phyloP scores from a whole-genome alignment of 2,329 filamentous ascomycete genomes.

The Metarhizium sp. region DNA sequence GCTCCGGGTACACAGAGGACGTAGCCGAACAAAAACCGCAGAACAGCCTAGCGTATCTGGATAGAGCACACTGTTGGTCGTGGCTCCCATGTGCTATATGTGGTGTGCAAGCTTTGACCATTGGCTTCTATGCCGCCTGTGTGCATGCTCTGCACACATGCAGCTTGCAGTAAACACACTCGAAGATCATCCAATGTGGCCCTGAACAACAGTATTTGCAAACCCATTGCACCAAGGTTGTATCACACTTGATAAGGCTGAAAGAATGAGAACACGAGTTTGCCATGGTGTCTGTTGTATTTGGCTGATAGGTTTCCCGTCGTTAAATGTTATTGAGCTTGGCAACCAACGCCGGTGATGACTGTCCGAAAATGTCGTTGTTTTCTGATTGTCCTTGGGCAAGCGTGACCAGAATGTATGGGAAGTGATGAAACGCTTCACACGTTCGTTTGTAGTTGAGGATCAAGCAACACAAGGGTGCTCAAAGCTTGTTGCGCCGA shows the following conservation, averaged over 20 bases:
- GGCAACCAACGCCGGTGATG: neutral
- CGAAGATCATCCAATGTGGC: slow-evolving; percentile 59
- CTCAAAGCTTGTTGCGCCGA: neutral
- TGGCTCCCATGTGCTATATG: neutral
- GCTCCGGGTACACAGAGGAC: neutral
- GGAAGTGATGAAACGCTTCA: no score
- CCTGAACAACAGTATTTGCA: slow-evolving; percentile 56
- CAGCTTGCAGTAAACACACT: slow-evolving; percentile 60
- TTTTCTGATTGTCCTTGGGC: neutral
- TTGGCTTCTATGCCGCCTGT: slow-evolving; percentile 21
- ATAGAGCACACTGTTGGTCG: neutral
- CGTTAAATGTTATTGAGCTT: neutral
- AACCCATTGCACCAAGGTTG: slow-evolving; percentile 54
- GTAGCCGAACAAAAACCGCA: neutral
- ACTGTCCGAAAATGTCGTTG: neutral
- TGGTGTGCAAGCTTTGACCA: neutral
- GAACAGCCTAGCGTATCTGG: neutral
- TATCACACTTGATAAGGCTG: slow-evolving; percentile 58
- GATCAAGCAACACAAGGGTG: neutral
- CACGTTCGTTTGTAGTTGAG: neutral
- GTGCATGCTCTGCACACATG: slow-evolving; percentile 54
- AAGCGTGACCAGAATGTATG: no score
- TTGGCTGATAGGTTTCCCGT: neutral
- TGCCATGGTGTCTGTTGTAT: slow-evolving; percentile 29
- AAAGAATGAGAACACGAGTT: slow-evolving; percentile 53